phyloP scores from a whole-genome alignment of 768 basidiomycete genomes.

The Fomitopsis serialis region DNA sequence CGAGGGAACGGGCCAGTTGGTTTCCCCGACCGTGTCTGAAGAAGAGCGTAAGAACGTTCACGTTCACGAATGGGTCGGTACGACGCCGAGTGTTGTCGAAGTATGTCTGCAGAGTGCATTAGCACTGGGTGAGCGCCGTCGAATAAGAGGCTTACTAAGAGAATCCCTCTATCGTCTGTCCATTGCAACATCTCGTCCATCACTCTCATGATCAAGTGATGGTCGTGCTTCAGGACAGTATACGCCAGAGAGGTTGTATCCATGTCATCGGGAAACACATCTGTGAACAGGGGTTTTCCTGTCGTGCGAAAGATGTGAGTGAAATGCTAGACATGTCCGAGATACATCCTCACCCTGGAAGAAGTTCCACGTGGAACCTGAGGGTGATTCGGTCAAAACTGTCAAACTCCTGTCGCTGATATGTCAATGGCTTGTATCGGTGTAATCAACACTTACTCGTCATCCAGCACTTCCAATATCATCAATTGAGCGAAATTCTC shows the following conservation, averaged over 20 bases:
- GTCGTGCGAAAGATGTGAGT: too few species aligned
- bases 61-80: slow-evolving; percentile 49
- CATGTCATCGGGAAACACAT: slow-evolving; percentile 45
- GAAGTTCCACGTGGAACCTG: slow-evolving; percentile 52
- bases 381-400: slow-evolving; percentile 25
- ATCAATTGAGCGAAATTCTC: slow-evolving; percentile 60
- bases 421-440: slow-evolving; percentile 19
- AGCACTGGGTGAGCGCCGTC: neutral
- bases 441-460: slow-evolving; percentile 38
- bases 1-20: slow-evolving; percentile 38
- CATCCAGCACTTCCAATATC: slow-evolving; percentile 47
- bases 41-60: slow-evolving; percentile 46
- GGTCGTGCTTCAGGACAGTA: slow-evolving; percentile 32
- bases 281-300: slow-evolving; percentile 12
- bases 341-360: slow-evolving; percentile 33
- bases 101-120: slow-evolving; percentile 35
- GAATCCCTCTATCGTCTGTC: slow-evolving; percentile 43
- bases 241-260: slow-evolving; percentile 55
- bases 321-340: neutral
- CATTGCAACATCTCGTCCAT: slow-evolving; percentile 57
- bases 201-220: slow-evolving; percentile 32
- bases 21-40: slow-evolving; percentile 42
- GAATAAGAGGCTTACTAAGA: slow-evolving; percentile 12
- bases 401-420: slow-evolving; percentile 35
- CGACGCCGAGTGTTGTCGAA: slow-evolving; percentile 46